A percentile compares a stretch with the other conserved stretches of the same genome.
Evolutionary conservation across 1,139 yeast genomes (phyloP).

Genomic region (Scheffersomyces cryptocercus): DNA sequence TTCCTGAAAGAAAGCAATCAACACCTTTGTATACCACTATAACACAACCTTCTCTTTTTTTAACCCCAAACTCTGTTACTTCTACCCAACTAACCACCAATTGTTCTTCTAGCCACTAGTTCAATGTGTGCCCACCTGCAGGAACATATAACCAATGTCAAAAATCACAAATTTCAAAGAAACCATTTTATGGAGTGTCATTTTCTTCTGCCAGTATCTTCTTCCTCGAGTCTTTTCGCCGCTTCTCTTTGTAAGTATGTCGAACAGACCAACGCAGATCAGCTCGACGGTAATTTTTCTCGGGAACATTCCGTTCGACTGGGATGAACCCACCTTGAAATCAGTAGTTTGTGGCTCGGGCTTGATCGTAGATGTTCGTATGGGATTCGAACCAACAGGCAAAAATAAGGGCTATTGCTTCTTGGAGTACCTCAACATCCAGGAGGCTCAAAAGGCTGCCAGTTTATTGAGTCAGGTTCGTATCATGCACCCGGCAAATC

Average conservation of each 20-base stretch:
- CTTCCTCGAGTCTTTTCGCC: not conserved
- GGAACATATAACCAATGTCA: too few relatives aligned
- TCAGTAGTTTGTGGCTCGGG: slow-evolving; percentile 69
- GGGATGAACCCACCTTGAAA: slow-evolving; percentile 57
- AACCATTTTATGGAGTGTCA: not conserved
- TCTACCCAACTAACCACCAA: too few relatives aligned
- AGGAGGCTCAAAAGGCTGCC: slow-evolving; percentile 54
- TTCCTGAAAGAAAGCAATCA: too few relatives aligned
- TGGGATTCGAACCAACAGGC: slow-evolving; percentile 63
- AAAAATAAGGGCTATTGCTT: slow-evolving; percentile 67
- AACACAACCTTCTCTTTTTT: too few relatives aligned
- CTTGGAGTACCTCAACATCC: slow-evolving; percentile 54
- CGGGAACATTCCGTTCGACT: slow-evolving; percentile 66
- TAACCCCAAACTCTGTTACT: too few relatives aligned
- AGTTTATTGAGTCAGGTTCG: slow-evolving; percentile 43
- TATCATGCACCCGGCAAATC: slow-evolving; percentile 35
- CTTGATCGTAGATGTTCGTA: slow-evolving; percentile 59
- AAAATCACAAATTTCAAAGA: too few relatives aligned
- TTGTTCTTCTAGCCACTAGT: slow-evolving; percentile 1
- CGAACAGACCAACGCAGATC: slow-evolving; percentile 2
- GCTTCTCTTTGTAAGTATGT: slow-evolving; percentile 1
- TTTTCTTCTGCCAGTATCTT: not conserved
- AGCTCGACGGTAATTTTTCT: slow-evolving; percentile 47
- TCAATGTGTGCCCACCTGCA: too few relatives aligned
- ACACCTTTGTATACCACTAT: too few relatives aligned